A percentile compares a stretch with the other conserved stretches of the same genome.
Evolutionary conservation across 225 moss, liverwort and hornwort genomes (phyloP).

Genomic region (Thuidium tamariscinum): DNA sequence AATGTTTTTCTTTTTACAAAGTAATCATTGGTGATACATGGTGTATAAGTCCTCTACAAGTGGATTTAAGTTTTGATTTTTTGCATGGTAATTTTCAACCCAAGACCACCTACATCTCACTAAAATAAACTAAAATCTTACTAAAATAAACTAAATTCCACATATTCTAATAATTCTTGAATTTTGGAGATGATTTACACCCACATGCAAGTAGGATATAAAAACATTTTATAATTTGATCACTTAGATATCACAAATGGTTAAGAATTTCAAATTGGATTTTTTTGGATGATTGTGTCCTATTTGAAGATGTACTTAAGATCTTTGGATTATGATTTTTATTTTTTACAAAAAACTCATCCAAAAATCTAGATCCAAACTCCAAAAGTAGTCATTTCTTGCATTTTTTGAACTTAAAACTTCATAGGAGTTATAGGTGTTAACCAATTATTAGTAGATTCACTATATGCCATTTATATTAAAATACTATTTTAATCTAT

Average conservation of each 20-base stretch:
- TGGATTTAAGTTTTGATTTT: not conserved
- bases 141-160: not conserved
- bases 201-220: fast-evolving
- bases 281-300: not conserved
- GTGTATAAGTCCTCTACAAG: not conserved
- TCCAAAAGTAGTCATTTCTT: not conserved
- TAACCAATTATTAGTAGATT: not conserved
- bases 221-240: not conserved
- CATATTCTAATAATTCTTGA: not conserved
- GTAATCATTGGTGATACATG: not conserved
- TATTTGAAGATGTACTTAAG: not conserved
- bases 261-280: not conserved
- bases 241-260: not conserved
- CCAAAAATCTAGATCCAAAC: not conserved
- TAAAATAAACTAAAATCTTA: not conserved
- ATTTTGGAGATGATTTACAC: not conserved
- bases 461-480: not conserved
- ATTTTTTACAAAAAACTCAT: not conserved
- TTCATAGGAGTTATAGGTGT: not conserved
- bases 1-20: not conserved
- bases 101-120: not conserved
- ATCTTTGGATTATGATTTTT: fast-evolving
- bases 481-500: not conserved
- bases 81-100: not conserved
- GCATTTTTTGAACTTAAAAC: fast-evolving